Percentiles rank a stretch among this genome's conserved stretches.
phyloP scores from a whole-genome alignment of 805 yeast genomes.

The Saturnispora halmiae region DNA sequence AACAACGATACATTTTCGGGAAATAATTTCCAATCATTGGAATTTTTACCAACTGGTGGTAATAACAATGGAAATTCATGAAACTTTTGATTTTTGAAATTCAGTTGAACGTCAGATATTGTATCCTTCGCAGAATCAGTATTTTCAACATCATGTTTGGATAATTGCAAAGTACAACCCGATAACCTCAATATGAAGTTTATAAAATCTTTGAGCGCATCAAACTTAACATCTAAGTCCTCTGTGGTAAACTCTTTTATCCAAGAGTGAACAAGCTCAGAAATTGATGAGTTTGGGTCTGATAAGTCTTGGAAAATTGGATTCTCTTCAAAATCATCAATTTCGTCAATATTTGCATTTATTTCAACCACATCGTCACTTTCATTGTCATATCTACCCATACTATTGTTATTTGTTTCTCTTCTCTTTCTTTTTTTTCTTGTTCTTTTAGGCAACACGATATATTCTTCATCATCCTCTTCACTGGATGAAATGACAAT shows the following conservation, averaged over 20 bases:
- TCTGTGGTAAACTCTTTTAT: conserved; percentile 37
- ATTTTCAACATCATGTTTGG: conserved; percentile 60
- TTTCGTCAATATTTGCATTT: conserved; percentile 27
- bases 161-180: conserved; percentile 61
- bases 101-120: conserved; percentile 57
- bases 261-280: conserved; percentile 50
- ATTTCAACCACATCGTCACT: not conserved
- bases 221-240: conserved; percentile 30
- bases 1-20: conserved; percentile 48
- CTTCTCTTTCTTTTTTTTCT: conserved; percentile 2
- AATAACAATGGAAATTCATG: conserved; percentile 59
- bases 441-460: not conserved
- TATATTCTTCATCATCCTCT: conserved; percentile 3
- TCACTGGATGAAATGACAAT: not conserved
- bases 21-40: conserved; percentile 44
- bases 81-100: conserved; percentile 48
- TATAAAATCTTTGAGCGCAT: conserved; percentile 51
- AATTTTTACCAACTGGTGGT: conserved; percentile 15
- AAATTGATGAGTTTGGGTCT: conserved; percentile 39
- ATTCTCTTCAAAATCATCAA: conserved; percentile 39
- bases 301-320: conserved; percentile 43
- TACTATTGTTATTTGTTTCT: too few relatives aligned
- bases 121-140: conserved; percentile 56
- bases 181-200: conserved; percentile 62
- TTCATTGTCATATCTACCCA: not conserved